phyloP scores from a whole-genome alignment of 768 basidiomycete genomes.

The Naganishia friedmannii region DNA sequence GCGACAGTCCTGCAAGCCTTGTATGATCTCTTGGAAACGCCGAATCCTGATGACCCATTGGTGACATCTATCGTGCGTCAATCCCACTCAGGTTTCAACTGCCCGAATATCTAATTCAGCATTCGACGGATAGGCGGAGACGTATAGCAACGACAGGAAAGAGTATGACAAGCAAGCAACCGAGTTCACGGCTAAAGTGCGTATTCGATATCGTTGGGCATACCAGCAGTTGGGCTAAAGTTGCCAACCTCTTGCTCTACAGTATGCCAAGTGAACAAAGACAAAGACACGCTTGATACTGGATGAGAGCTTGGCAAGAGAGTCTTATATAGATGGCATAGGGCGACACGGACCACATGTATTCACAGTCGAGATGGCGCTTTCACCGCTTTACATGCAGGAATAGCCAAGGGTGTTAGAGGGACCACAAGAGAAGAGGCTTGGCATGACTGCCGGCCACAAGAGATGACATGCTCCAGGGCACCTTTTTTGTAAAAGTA shows the following conservation, averaged over 20 bases:
- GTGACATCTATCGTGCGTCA: conserved; percentile 49
- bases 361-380: too few species aligned
- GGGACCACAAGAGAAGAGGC: too few species aligned
- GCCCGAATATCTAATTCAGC: background rate
- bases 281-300: background rate
- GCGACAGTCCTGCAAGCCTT: conserved; percentile 47
- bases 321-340: background rate
- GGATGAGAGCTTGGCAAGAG: background rate
- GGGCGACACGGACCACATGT: too few species aligned
- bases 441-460: too few species aligned
- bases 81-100: background rate
- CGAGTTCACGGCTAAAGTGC: conserved; percentile 35
- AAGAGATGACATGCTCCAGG: too few species aligned
- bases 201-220: background rate
- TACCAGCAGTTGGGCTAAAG: background rate
- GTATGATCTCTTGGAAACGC: conserved; percentile 48
- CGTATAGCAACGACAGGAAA: conserved; percentile 43
- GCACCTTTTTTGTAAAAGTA: background rate
- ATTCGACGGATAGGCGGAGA: conserved; percentile 38
- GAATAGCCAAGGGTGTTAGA: too few species aligned
- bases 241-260: background rate
- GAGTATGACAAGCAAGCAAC: conserved; percentile 43
- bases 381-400: too few species aligned
- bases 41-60: conserved; percentile 53
- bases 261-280: conserved; percentile 14